Conservation (phyloP, 495 filamentous ascomycete species). For the Wilcoxina mikolae region DNA sequence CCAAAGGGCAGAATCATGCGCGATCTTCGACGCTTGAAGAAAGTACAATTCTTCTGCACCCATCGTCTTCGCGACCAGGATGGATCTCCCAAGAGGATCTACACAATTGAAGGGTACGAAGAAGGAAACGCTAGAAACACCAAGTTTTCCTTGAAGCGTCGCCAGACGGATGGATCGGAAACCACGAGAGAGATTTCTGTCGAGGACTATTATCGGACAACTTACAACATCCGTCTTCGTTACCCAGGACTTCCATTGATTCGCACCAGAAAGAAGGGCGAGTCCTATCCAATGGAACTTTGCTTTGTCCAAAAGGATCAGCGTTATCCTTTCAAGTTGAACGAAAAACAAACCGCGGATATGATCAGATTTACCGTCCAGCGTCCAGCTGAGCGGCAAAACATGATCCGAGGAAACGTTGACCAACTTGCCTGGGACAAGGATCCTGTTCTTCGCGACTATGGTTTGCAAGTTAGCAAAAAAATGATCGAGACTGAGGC, state of each 20-base stretch:
- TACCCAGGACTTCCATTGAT: slow-evolving; percentile 51
- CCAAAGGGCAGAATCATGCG: slow-evolving; percentile 11
- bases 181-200: slow-evolving; percentile 35
- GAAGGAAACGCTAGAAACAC: slow-evolving; percentile 40
- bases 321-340: slow-evolving; percentile 65
- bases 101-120: slow-evolving; percentile 48
- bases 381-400: slow-evolving; percentile 47
- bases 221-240: slow-evolving; percentile 46
- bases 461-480: slow-evolving; percentile 50
- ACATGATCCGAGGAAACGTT: slow-evolving; percentile 50
- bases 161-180: slow-evolving; percentile 31
- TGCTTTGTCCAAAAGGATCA: slow-evolving; percentile 49
- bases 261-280: slow-evolving; percentile 48
- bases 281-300: slow-evolving; percentile 65
- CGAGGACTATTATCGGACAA: slow-evolving; percentile 49
- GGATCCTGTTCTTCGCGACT: slow-evolving; percentile 52
- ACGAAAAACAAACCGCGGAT: slow-evolving; percentile 45
- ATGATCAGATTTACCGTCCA: slow-evolving; percentile 79
- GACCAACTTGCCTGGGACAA: slow-evolving; percentile 45
- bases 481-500: slow-evolving; percentile 51
- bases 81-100: slow-evolving; percentile 33
- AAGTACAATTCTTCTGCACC: slow-evolving; percentile 50
- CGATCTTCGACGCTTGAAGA: slow-evolving; percentile 41
- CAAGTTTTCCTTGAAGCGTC: slow-evolving; percentile 43
- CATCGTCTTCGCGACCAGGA: slow-evolving; percentile 33